Evolutionary conservation across 371 early-diverging fungal species (phyloP).

Genomic region (Syncephalis plumigaleata): DNA sequence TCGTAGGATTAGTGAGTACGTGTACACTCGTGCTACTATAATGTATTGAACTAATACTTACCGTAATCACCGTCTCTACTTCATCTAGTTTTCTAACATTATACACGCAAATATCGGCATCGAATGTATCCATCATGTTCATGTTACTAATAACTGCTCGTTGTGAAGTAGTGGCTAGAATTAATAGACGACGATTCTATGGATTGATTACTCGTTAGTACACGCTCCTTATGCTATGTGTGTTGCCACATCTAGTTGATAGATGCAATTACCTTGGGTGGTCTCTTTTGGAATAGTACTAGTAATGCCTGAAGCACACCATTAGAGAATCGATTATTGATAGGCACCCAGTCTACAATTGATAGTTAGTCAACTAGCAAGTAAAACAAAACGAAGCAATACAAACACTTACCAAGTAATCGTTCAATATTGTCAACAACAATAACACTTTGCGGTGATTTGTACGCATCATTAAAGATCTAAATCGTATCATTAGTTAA

Average conservation of each 20-base stretch:
- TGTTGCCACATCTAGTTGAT: too few species aligned
- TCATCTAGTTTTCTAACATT: conserved; percentile 41
- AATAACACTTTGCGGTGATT: conserved; percentile 88
- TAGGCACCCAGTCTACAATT: conserved; percentile 82
- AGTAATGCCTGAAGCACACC: conserved; percentile 88
- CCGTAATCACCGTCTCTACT: conserved; percentile 53
- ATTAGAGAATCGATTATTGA: conserved; percentile 98
- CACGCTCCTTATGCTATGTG: too few species aligned
- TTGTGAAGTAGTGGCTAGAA: conserved; percentile 74
- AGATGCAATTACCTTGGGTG: conserved; percentile 59
- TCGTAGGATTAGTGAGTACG: neutral
- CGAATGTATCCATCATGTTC: conserved; percentile 76
- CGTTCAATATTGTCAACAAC: conserved; percentile 97
- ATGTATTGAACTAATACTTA: too few species aligned
- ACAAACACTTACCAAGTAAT: conserved; percentile 55
- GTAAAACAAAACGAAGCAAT: too few species aligned
- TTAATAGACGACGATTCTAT: conserved; percentile 52
- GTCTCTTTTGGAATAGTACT: conserved; percentile 79
- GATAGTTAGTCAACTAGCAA: neutral
- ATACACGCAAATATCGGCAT: conserved; percentile 67
- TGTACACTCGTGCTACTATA: neutral
- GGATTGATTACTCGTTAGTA: too few species aligned
- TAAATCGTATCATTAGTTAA: conserved; percentile 5
- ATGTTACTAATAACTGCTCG: conserved; percentile 66
- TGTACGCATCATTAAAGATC: conserved; percentile 95